Base-by-base conservation (phyloP, 148 eudicot genomes). In the Nyssa sinensis region DNA sequence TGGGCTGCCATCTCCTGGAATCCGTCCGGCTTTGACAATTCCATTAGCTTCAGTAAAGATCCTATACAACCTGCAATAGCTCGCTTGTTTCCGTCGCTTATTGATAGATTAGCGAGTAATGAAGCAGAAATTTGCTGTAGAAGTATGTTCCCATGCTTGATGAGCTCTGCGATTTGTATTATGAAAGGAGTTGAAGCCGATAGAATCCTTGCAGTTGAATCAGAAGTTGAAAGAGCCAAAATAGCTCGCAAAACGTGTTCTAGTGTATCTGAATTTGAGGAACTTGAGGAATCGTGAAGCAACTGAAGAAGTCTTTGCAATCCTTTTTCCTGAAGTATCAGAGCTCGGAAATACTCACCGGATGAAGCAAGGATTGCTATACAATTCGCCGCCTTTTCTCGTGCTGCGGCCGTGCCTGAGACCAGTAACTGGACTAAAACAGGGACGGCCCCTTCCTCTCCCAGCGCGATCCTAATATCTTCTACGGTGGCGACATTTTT, bases 241-340 rank as follows among this genome's bases (percentile, higher is more conserved):
- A 90, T 84, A n/a, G 89, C 89, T 27, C 88, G 78, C 33, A 90
- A 60, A 27, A 79, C 89, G 60, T 90, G 88, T 70, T 87, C 94
- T 11, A 80, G 44, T 13, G 86, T 80, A 14, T 73, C 85, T 4
- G 80, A 67, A 73, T 76, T 73, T 0, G 88, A 9, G 2, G 86
- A 85, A 73, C 78, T 73, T 0, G 88, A 9, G 2, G 86, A 85
- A 6, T 85, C 89, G 23, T 77, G 79, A 28, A 89, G 75, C 66
- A 84, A 68, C 23, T 84, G 82, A 1, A 89, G 70, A 23, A 89
- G 70, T 13, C 76, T 77, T 39, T 73, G 83, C 62, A 89, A 74
- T 6, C 89, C 87, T 30, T 77, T 77, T 39, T 89, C 88, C 39
- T 81, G 76, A 0, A 85, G n/a, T 25, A 89, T 75, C 62, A 83